phyloP scores from a whole-genome alignment of 176 grass and related monocot species.

The Oropetium thomaeum region DNA sequence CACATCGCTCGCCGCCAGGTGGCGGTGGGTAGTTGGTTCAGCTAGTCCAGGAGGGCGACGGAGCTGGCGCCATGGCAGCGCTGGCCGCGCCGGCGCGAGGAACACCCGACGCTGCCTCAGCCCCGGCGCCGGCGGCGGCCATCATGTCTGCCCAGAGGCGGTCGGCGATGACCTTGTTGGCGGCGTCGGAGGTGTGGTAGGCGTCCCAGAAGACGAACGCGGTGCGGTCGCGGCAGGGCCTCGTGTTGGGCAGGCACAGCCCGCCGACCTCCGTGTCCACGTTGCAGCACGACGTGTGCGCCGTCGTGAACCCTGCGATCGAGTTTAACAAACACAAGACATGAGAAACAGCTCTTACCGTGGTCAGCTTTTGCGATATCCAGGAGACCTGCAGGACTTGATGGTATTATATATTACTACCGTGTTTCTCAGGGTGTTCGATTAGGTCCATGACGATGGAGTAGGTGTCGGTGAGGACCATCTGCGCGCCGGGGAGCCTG shows the following conservation, averaged over 20 bases:
- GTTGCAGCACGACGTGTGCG: slow-evolving; percentile 86
- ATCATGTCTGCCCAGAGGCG: slow-evolving; percentile 52
- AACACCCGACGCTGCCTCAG: not conserved
- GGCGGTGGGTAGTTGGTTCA: too few relatives aligned
- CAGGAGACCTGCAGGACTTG: too few relatives aligned
- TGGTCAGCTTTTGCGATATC: too few relatives aligned
- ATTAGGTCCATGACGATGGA: slow-evolving; percentile 86
- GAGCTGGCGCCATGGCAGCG: slow-evolving; percentile 17
- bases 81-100: not conserved
- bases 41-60: not conserved
- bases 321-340: too few relatives aligned
- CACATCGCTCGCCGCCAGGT: too few relatives aligned
- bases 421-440: slow-evolving; percentile 55
- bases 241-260: slow-evolving; percentile 71
- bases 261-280: slow-evolving; percentile 77
- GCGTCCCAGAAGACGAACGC: slow-evolving; percentile 96
- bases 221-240: slow-evolving; percentile 64
- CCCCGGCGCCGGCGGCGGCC: not conserved
- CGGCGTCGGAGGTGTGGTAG: slow-evolving; percentile 90
- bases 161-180: slow-evolving; percentile 78
- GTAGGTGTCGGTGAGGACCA: slow-evolving; percentile 66
- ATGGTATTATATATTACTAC: slow-evolving; percentile 25
- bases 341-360: too few relatives aligned
- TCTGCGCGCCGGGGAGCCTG: slow-evolving; percentile 63
- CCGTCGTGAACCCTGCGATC: slow-evolving; percentile 62